Evolutionary conservation across 1,284 basidiomycete species (phyloP).

Genomic region (Puccinia triticina): DNA sequence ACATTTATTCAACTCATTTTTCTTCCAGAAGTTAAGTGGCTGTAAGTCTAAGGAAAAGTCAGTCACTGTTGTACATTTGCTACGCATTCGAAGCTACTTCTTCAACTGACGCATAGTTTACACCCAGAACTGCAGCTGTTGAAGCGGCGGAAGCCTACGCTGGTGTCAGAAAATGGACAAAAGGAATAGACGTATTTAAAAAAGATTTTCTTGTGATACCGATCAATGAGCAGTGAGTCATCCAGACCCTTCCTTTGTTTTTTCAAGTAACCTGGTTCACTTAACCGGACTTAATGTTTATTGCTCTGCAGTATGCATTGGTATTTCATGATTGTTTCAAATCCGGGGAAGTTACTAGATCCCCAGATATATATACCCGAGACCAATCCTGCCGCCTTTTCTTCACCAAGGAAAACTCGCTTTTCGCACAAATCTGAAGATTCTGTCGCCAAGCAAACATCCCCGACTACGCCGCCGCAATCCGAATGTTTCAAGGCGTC

Average conservation of each 20-base stretch:
- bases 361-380: slow-evolving; percentile 56
- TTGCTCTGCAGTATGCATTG: slow-evolving; percentile 75
- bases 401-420: slow-evolving; percentile 27
- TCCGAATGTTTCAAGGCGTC: not conserved
- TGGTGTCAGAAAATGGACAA: slow-evolving; percentile 91
- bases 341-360: slow-evolving; percentile 67
- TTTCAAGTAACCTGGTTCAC: not conserved
- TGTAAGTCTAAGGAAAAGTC: slow-evolving; percentile 65
- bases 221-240: slow-evolving; percentile 86
- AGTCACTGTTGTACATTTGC: slow-evolving; percentile 55
- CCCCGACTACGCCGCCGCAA: slow-evolving; percentile 8
- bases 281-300: not conserved
- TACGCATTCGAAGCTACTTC: slow-evolving; percentile 1
- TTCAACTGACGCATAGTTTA: slow-evolving; percentile 33
- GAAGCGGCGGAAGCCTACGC: slow-evolving; percentile 68
- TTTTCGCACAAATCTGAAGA: slow-evolving; percentile 14
- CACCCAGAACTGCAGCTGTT: slow-evolving; percentile 33
- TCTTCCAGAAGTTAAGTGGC: slow-evolving; percentile 87
- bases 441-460: slow-evolving; percentile 6
- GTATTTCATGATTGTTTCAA: slow-evolving; percentile 92
- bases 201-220: slow-evolving; percentile 93
- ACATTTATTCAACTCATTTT: slow-evolving; percentile 94
- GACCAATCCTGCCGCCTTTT: not conserved
- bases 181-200: slow-evolving; percentile 71
- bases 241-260: not conserved